Base-by-base conservation (phyloP, 768 basidiomycete species). In the Omphalotus guepiniiformis region DNA sequence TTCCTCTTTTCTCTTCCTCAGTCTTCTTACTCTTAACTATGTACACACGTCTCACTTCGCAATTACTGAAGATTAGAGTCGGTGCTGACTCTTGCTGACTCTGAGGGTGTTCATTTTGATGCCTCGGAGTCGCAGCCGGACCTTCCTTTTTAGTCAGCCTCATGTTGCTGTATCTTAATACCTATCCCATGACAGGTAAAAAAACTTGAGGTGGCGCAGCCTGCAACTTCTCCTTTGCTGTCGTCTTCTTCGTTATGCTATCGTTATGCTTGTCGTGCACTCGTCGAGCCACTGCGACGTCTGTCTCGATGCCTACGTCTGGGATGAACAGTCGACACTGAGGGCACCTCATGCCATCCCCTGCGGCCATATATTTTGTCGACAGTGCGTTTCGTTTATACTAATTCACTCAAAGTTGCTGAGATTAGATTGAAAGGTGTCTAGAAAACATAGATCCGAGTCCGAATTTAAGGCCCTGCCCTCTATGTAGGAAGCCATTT, bases 301-400 rank as follows among this genome's bases (percentile, higher is more conserved):
- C 23, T 47, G 46, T 19, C 27, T 47, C n/a, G 46, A 47, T 26
- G 19, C 36, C 16, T 47, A 47, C 28, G 19, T 26, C 13, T 22
- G 63, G 62, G 0, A 59, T 51, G 34, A 57, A 59, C 34, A 69
- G 63, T n/a, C 46, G 9, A 39, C 19, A 19, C 3, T 39, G 25
- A 73, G 74, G 56, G 69, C 76, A 39, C 86, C 85, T 4, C 78
- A 85, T 61, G 82, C 79, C 11, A 87, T 89, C 52, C 75, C 81
- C 25, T 90, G 87, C 57, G 87, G 87, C 30, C 85, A 88, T 63
- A 75, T 85, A 29, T 88, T 88, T 69, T 88, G 86, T 60, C 70
- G 70, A 58, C 62, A 67, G 85, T 86, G 59, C 60, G 83, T 74
- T 39, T 39, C 34, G 12, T 6, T 5, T 6, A 8, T 43, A 51